Percentiles rank a stretch among this genome's conserved stretches.
phyloP scores from a whole-genome alignment of 202 grass and related monocot genomes.

The Eragrostis tef region DNA sequence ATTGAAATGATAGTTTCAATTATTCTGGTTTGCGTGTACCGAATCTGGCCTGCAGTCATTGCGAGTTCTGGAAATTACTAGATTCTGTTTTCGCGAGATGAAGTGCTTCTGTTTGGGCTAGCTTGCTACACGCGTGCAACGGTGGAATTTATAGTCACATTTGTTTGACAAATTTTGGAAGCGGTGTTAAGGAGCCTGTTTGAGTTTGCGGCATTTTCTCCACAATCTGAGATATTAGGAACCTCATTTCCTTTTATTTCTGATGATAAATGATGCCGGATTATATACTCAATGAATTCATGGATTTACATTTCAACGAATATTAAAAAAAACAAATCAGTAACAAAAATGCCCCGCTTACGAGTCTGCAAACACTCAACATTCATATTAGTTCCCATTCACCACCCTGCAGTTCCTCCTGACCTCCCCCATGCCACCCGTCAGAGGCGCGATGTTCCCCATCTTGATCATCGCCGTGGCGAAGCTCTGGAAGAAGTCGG shows the following conservation, averaged over 20 bases:
- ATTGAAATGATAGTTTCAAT: background rate
- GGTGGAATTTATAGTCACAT: background rate
- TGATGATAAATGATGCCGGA: background rate
- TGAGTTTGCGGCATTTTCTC: background rate
- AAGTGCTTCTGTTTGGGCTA: background rate
- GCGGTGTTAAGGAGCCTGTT: background rate
- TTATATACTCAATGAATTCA: background rate
- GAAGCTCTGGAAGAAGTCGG: constrained; percentile 64
- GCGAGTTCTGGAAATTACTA: background rate
- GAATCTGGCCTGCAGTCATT: background rate
- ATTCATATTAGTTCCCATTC: constrained; percentile 23
- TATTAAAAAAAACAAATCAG: background rate
- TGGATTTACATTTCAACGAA: constrained; percentile 7
- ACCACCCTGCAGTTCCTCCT: constrained; percentile 63
- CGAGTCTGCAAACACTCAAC: background rate
- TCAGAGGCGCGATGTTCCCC: constrained; percentile 58
- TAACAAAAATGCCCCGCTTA: background rate
- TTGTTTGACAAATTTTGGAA: background rate
- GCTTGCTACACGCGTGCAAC: background rate
- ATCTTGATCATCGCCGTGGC: constrained; percentile 62
- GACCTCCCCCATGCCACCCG: constrained; percentile 52
- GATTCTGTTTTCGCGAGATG: background rate
- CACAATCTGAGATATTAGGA: background rate
- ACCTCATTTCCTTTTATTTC: background rate
- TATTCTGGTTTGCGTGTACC: background rate